Base-by-base conservation (phyloP, 2,329 filamentous ascomycete species). In the Sporothrix schenckii region DNA sequence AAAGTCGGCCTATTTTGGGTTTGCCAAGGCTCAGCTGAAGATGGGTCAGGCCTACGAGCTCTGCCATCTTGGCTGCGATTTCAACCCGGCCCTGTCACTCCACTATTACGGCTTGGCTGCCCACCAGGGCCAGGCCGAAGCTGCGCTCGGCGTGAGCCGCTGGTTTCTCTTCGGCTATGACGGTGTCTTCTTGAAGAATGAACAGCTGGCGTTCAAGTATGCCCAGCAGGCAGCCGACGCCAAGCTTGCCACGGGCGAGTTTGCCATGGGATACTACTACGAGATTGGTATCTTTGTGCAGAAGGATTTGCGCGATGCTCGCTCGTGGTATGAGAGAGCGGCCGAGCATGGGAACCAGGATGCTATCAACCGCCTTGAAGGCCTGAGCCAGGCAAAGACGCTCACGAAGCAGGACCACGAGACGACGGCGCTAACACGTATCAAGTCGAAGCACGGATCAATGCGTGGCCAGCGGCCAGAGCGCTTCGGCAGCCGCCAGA, bases 101-200 rank as follows among this genome's bases (percentile, higher is more conserved):
- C 95, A 99, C 78, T 99, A 99, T 82, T 97, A 98, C 77, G 92
- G 93, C 50, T 85, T 99, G 44, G 94, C 95, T 27, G 92, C 95
- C 14, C 90, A 92, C 74, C 95, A 98, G 81, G 94, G 94, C 21
- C 93, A 98, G 76, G 85, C 93, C 0, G 95, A 99, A 79, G 95
- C 94, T 0, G 93, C 97, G 72, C 91, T 99, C 81, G 93, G 94
- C 39, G 93, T 99, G 72, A 98, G 94, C 80, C 95, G 97, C 80
- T 99, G 95, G 95, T 99, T 98, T 78, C 85, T 99, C 39, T 98
- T 97, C 77, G 95, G 95, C 2, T 94, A 95, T 74, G 94, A 98
- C 75, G 91, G 91, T 27, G 86, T 96, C 7, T 97, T 99, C 77
- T 88, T 92, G 72, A 98, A 98, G 85, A 98, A 97, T 76, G 95